Evolutionary conservation across 768 basidiomycete genomes (phyloP), one percentile per base, ranked within the genome.

Genomic region (Auricularia cornea): DNA sequence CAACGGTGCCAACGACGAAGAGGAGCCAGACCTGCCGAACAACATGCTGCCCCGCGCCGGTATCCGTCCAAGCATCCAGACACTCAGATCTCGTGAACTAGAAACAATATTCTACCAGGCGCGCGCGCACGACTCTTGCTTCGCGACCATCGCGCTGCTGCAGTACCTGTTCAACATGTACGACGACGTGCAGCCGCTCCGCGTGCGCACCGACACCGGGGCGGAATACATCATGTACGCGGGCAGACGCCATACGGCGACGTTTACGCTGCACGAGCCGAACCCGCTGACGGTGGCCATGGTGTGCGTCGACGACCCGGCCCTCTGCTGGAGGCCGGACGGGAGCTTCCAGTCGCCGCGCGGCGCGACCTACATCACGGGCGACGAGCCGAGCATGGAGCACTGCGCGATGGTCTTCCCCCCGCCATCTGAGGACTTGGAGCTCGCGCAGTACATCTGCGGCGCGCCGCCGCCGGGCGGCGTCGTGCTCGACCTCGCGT

Each of bases 51-150:
- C 64, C 10, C 41, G 60, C 29, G 20, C 6, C 44, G 5, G 20
- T 20, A 23, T 48, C 44, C 44, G 6, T 8, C 23, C 44, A 1
- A 23, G 35, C 1, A 38, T 38, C 16, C 3, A 14, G 35, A 14
- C 35, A 2, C 35, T 38, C 10, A 38, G 16, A 14, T 14, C 44
- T 6, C 12, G 12, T 6, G 48, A 67, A 23, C 28, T 70, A 16
- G 69, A 70, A 51, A 69, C 67, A 3, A 66, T 69, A 28, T 70
- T 62, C 54, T 69, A 65, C 64, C 66, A 70, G 63, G 67, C 62
- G 23, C 48, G 69, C 3, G 67, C 60, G 1, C 68, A 69, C 56
- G 69, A 70, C 52, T 64, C 63, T 1, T 70, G 69, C 60, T 70
- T 61, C 60, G 62, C 38, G 26, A 56, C 64, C 3, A 62, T 67